Evolutionary conservation across 306 rosid species (phyloP).

Genomic region (Dalbergia oliveri): DNA sequence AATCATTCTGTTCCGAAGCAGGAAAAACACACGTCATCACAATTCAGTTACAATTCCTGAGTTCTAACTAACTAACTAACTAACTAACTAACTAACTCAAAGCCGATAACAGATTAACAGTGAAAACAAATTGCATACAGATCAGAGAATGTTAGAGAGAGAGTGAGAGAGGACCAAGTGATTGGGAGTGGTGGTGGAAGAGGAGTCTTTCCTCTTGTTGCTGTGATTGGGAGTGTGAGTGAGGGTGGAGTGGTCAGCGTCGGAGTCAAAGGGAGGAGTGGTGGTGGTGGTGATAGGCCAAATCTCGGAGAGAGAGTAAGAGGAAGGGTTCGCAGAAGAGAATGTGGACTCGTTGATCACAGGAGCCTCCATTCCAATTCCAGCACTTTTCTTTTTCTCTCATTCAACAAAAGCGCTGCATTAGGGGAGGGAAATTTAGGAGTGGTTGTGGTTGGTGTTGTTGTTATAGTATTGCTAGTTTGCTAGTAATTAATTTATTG

Average conservation of each 20-base stretch:
- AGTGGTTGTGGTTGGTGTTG: background rate
- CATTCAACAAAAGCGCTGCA: constrained; percentile 21
- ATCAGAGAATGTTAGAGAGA: background rate
- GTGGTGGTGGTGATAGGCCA: constrained; percentile 69
- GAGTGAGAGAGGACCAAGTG: constrained; percentile 61
- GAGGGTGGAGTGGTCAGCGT: constrained; percentile 24
- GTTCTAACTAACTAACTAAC: background rate
- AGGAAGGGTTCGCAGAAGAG: constrained; percentile 76
- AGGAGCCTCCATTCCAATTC: constrained; percentile 69
- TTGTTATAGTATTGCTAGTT: background rate
- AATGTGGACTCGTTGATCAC: constrained; percentile 77
- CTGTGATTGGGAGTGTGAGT: constrained; percentile 48
- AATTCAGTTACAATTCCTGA: background rate
- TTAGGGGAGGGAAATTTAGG: background rate
- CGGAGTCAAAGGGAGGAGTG: constrained; percentile 19
- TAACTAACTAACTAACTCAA: background rate
- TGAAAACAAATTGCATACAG: background rate
- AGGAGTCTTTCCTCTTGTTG: constrained; percentile 58
- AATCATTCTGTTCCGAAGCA: constrained; percentile 57
- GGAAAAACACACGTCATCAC: constrained; percentile 12
- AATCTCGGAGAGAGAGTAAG: constrained; percentile 81
- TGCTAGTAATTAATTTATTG: background rate
- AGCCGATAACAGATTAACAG: background rate
- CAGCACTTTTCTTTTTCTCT: background rate
- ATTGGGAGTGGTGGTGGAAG: constrained; percentile 65